Base-by-base conservation (phyloP, 106 monocot species). In the Dendrobium huoshanense region DNA sequence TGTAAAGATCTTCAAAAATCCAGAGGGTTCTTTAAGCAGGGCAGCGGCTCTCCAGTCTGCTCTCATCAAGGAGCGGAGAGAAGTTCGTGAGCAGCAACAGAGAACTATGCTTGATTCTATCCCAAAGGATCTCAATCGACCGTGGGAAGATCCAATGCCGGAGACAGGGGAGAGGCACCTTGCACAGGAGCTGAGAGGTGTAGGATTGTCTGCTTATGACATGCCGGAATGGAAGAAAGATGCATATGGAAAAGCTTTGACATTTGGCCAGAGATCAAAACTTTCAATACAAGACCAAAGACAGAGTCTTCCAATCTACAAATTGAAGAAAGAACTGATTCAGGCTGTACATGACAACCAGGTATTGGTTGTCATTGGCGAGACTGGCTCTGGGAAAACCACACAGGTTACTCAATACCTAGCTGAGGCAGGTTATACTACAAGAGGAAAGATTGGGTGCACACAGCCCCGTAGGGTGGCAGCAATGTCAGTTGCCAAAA, bases 171-270 rank as follows among this genome's bases (percentile, higher is more conserved):
- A 96, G 81, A 86, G 96, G 67, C 96, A 96, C 72, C 90, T 96
- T 20, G 96, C 96, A 9, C 96, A 96, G 85, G 96, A 96, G 79
- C 77, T 96, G 41, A 85, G 96, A 72, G 96, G 96, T 81, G 96
- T 96, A 25, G 96, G 96, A 0, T 87, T 96, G 55, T 96, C 96
- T 20, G 96, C 96, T 37, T 96, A 96, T 83, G 96, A 94, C 76
- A 96, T 96, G 96, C 96, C 96, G 13, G 96, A 96, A 67, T 96
- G 96, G 96, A 96, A 96, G 78, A 96, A 96, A 81, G 94, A 96
- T 79, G 96, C 96, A 4, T 96, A 94, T 77, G 96, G 96, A n/a
- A 96, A 96, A 77, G 88, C 93, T 45, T 77, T 96, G 61, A 96
- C 96, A 42, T 96, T 94, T 84, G 96, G 96, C 17, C 94, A 96